Conservation (phyloP, 192 early-diverging fungal species). For the Rhizophagus prolifer region DNA sequence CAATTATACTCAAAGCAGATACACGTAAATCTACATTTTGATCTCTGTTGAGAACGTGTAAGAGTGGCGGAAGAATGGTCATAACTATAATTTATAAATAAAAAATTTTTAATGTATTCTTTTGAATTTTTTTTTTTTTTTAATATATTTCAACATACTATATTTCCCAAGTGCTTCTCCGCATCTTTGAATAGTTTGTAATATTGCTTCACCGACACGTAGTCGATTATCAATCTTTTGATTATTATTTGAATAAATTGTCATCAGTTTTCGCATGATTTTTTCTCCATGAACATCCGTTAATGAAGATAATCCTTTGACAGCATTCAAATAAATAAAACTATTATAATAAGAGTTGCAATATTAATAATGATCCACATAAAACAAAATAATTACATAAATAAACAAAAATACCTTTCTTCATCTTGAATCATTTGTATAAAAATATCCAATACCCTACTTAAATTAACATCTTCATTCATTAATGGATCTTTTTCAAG, state of each 20-base stretch:
- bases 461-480: slow-evolving; percentile 54
- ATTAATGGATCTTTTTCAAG: slow-evolving; percentile 63
- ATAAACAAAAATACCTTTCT: slow-evolving; percentile 60
- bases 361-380: slow-evolving; percentile 3
- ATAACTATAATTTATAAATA: neutral
- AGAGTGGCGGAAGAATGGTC: slow-evolving; percentile 31
- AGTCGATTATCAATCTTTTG: slow-evolving; percentile 67
- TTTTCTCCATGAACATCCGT: slow-evolving; percentile 76
- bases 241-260: slow-evolving; percentile 58
- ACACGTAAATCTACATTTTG: slow-evolving; percentile 42
- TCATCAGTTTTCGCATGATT: slow-evolving; percentile 67
- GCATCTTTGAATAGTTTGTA: slow-evolving; percentile 80
- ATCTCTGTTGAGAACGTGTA: slow-evolving; percentile 37
- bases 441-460: slow-evolving; percentile 73
- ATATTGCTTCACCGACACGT: slow-evolving; percentile 83
- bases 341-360: slow-evolving; percentile 39
- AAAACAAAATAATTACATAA: slow-evolving; percentile 5
- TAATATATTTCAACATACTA: slow-evolving; percentile 8
- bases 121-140: neutral
- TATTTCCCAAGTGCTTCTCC: slow-evolving; percentile 83
- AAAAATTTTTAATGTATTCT: no score
- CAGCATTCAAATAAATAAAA: slow-evolving; percentile 91
- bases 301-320: slow-evolving; percentile 80
- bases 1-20: slow-evolving; percentile 68
- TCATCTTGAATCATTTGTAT: slow-evolving; percentile 71